Conservation (phyloP, 2,329 filamentous ascomycete species). For the Ambrosiella beaveri region DNA sequence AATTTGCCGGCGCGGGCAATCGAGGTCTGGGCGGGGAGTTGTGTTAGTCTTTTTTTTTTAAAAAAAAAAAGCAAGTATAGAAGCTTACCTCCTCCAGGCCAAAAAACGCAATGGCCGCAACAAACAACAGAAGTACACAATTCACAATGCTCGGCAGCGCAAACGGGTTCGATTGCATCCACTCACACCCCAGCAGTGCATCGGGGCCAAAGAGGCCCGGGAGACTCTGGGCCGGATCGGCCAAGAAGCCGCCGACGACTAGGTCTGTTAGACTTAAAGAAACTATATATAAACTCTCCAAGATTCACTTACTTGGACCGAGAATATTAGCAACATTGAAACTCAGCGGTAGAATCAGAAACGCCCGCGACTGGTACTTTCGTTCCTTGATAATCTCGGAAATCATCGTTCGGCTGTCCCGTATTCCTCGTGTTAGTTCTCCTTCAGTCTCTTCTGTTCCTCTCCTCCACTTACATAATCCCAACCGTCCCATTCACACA, state of each 20-base stretch:
- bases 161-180: slow-evolving; percentile 50
- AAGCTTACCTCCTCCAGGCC: slow-evolving; percentile 45
- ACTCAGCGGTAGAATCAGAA: slow-evolving; percentile 30
- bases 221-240: slow-evolving; percentile 46
- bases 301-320: slow-evolving; percentile 23
- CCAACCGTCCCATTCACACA: slow-evolving; percentile 32
- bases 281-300: background rate
- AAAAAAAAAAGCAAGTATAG: background rate
- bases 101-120: slow-evolving; percentile 38
- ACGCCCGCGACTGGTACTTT: slow-evolving; percentile 30
- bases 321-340: slow-evolving; percentile 31
- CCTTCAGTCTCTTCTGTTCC: background rate
- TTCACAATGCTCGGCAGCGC: slow-evolving; percentile 53
- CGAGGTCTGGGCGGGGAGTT: slow-evolving; percentile 24
- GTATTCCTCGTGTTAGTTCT: background rate
- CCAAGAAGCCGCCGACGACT: slow-evolving; percentile 48
- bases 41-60: background rate
- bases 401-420: slow-evolving; percentile 27
- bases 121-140: slow-evolving; percentile 38
- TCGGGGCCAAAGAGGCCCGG: slow-evolving; percentile 45
- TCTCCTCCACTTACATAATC: slow-evolving; percentile 25
- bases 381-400: slow-evolving; percentile 31
- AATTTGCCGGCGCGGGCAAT: slow-evolving; percentile 27
- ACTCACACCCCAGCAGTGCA: slow-evolving; percentile 40
- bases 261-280: background rate